These are phyloP conservation scores for Cenococcum geophilum DNA, from an alignment of 495 filamentous ascomycete species.

Conservation along the genomic window DNA sequence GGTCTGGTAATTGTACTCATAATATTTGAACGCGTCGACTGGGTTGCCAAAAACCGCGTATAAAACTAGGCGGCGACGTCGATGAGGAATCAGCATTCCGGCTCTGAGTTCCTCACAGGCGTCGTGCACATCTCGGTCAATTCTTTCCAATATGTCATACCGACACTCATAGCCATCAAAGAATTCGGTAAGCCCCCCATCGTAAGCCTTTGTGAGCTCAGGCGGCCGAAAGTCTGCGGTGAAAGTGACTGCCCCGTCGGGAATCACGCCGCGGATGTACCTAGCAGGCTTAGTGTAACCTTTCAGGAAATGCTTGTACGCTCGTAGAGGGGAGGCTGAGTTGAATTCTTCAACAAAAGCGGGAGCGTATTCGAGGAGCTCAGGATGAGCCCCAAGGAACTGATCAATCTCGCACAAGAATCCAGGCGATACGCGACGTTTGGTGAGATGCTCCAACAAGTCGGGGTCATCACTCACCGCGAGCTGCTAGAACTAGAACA, in stretches of 20 bases:
- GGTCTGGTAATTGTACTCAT: slow-evolving; percentile 21
- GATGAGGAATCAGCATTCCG: background rate
- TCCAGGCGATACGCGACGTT: slow-evolving; percentile 11
- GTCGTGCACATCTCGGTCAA: slow-evolving; percentile 16
- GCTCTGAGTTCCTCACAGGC: background rate
- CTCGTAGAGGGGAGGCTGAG: slow-evolving; percentile 12
- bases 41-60: slow-evolving; percentile 20
- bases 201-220: background rate
- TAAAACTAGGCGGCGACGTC: slow-evolving; percentile 15
- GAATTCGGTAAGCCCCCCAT: slow-evolving; percentile 17
- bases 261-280: slow-evolving; percentile 14
- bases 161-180: slow-evolving; percentile 24
- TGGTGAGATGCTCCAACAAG: slow-evolving; percentile 14
- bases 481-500: background rate
- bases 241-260: slow-evolving; percentile 3
- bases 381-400: slow-evolving; percentile 19
- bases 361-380: slow-evolving; percentile 10
- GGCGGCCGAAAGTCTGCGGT: slow-evolving; percentile 2
- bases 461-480: slow-evolving; percentile 3
- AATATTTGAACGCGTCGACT: slow-evolving; percentile 27
- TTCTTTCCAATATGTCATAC: slow-evolving; percentile 20
- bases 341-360: slow-evolving; percentile 11
- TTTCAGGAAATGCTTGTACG: slow-evolving; percentile 25
- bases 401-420: slow-evolving; percentile 27
- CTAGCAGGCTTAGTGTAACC: slow-evolving; percentile 28